These are phyloP conservation scores for Aspergillus heteromorphus DNA, from an alignment of 495 filamentous ascomycete genomes.

Conservation along the genomic window DNA sequence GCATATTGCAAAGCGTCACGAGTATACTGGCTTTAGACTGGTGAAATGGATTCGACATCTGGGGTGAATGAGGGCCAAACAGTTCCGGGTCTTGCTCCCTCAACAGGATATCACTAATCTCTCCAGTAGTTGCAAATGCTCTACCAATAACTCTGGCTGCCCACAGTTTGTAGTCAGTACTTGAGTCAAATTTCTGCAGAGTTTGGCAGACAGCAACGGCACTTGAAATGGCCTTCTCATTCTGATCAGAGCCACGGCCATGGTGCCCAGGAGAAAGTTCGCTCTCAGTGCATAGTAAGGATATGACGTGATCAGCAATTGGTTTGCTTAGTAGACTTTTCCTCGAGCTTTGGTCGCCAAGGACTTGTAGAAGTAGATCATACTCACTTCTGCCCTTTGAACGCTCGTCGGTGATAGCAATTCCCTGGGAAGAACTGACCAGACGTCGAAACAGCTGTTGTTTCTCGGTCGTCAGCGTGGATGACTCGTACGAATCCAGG, in stretches of 20 bases:
- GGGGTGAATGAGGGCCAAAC: constrained; percentile 11
- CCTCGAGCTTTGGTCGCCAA: constrained; percentile 61
- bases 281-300: constrained; percentile 70
- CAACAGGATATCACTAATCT: constrained; percentile 40
- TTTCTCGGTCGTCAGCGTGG: constrained; percentile 39
- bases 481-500: constrained; percentile 50
- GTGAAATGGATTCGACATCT: constrained; percentile 13
- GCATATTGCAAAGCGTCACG: constrained; percentile 59
- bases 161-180: constrained; percentile 73
- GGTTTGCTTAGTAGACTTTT: constrained; percentile 61
- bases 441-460: constrained; percentile 57
- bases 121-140: constrained; percentile 71
- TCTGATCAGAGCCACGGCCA: constrained; percentile 57
- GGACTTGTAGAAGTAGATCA: constrained; percentile 64
- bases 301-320: constrained; percentile 63
- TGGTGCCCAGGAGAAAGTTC: constrained; percentile 47
- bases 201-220: constrained; percentile 68
- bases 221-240: constrained; percentile 54
- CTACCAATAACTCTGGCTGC: constrained; percentile 77
- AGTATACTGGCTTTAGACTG: constrained; percentile 52
- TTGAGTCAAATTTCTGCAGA: constrained; percentile 55
- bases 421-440: constrained; percentile 54
- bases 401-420: constrained; percentile 54
- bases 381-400: constrained; percentile 61
- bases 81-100: constrained; percentile 35